Conservation (phyloP, 345 rosid species). For the Eucalyptus caleyi region DNA sequence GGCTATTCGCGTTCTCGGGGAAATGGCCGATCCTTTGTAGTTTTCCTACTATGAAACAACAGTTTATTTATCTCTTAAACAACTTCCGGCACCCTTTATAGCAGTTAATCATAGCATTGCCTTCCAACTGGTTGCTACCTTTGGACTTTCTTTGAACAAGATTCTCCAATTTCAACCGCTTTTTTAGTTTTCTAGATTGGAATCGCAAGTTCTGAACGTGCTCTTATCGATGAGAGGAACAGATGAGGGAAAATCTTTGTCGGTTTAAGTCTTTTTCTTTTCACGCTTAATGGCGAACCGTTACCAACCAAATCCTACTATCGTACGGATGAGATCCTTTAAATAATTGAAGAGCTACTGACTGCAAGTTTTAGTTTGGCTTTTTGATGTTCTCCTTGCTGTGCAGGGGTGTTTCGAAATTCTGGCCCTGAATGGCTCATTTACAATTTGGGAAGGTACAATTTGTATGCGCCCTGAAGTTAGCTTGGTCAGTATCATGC, state of each 20-base stretch:
- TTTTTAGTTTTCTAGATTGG: neutral
- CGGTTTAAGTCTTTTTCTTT: neutral
- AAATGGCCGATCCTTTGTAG: neutral
- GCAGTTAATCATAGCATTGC: neutral
- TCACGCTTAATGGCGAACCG: neutral
- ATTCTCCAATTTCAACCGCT: neutral
- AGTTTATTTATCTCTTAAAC: neutral
- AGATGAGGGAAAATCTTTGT: neutral
- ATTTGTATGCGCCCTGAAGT: neutral
- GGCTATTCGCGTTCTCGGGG: neutral
- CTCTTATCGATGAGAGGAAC: neutral
- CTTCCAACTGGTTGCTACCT: neutral
- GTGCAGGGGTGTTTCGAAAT: slow-evolving; percentile 11
- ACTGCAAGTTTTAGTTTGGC: neutral
- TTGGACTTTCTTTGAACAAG: neutral
- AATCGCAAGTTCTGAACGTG: neutral
- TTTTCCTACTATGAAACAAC: neutral
- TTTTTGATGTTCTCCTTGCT: neutral
- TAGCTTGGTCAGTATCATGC: slow-evolving; percentile 3
- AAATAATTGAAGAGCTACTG: neutral
- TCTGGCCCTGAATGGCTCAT: slow-evolving; percentile 12
- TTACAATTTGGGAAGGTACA: neutral
- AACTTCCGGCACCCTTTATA: too few species aligned
- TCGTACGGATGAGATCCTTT: neutral
- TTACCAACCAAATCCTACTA: neutral